A percentile compares a stretch with the other conserved stretches of the same genome.
phyloP scores from a whole-genome alignment of 768 basidiomycete genomes.

The Butyriboletus loyo region DNA sequence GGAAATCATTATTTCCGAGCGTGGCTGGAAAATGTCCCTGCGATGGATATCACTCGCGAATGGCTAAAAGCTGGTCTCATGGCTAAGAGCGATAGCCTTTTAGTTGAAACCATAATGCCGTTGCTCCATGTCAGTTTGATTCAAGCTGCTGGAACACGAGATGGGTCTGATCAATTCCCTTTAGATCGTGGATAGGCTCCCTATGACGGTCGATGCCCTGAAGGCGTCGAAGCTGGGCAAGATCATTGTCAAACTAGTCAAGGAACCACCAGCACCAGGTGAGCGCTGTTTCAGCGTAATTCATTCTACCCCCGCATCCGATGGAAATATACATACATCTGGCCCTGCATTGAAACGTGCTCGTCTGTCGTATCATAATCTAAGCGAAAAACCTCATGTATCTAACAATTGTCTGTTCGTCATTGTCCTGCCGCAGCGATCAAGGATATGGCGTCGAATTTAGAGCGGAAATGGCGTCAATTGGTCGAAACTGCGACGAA shows the following conservation, averaged over 20 bases:
- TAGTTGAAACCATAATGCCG: slow-evolving; percentile 81
- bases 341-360: slow-evolving; percentile 28
- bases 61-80: slow-evolving; percentile 75
- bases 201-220: slow-evolving; percentile 66
- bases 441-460: slow-evolving; percentile 90
- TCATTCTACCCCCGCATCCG: slow-evolving; percentile 18
- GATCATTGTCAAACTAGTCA: slow-evolving; percentile 70
- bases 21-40: slow-evolving; percentile 73
- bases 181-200: slow-evolving; percentile 79
- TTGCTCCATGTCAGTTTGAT: slow-evolving; percentile 71
- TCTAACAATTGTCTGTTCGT: slow-evolving; percentile 60
- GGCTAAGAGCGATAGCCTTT: slow-evolving; percentile 49
- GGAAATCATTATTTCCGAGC: slow-evolving; percentile 85
- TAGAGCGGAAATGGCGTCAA: slow-evolving; percentile 80
- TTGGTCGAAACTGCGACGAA: slow-evolving; percentile 54
- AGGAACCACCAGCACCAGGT: slow-evolving; percentile 77
- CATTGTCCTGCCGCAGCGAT: slow-evolving; percentile 58
- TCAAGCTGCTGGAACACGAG: slow-evolving; percentile 1
- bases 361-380: slow-evolving; percentile 32
- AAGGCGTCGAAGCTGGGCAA: slow-evolving; percentile 76
- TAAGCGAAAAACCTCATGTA: slow-evolving; percentile 45
- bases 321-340: slow-evolving; percentile 30
- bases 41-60: slow-evolving; percentile 76
- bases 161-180: slow-evolving; percentile 17
- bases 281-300: slow-evolving; percentile 42